Conservation (phyloP, 2,329 filamentous ascomycete genomes). For the Curvularia eragrostidis region DNA sequence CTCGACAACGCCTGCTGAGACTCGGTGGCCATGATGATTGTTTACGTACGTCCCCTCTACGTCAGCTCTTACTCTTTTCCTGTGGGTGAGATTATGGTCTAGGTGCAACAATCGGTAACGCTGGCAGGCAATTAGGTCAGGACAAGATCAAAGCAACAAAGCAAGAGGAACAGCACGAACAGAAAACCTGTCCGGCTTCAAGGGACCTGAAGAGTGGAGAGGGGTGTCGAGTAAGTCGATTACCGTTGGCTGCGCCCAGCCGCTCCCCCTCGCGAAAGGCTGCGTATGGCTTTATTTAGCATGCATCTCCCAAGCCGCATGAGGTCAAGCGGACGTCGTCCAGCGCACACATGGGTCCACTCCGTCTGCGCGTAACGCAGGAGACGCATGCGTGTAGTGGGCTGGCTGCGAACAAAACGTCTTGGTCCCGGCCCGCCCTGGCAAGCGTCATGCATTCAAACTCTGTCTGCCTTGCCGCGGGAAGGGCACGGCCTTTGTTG, state of each 20-base stretch:
- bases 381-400: slow-evolving; percentile 3
- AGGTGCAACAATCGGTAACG: neutral
- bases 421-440: slow-evolving; percentile 6
- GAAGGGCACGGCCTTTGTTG: slow-evolving; percentile 10
- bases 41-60: neutral
- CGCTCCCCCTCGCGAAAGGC: slow-evolving; percentile 18
- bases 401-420: slow-evolving; percentile 7
- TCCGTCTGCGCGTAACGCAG: slow-evolving; percentile 2
- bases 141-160: neutral
- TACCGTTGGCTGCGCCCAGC: slow-evolving; percentile 14
- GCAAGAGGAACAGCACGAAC: slow-evolving; percentile 6
- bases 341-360: slow-evolving; percentile 15
- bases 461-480: slow-evolving; percentile 5
- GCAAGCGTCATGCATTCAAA: slow-evolving; percentile 13
- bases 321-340: slow-evolving; percentile 9
- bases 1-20: slow-evolving; percentile 18
- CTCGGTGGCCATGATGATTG: slow-evolving; percentile 23
- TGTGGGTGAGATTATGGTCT: neutral
- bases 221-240: slow-evolving; percentile 6
- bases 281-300: slow-evolving; percentile 22
- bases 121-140: neutral
- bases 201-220: slow-evolving; percentile 8
- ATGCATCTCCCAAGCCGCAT: slow-evolving; percentile 10
- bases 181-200: neutral
- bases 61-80: slow-evolving; percentile 3